Evolutionary conservation across 2,329 filamentous ascomycete species (phyloP).

Genomic region (Hypoxylon rubiginosum): DNA sequence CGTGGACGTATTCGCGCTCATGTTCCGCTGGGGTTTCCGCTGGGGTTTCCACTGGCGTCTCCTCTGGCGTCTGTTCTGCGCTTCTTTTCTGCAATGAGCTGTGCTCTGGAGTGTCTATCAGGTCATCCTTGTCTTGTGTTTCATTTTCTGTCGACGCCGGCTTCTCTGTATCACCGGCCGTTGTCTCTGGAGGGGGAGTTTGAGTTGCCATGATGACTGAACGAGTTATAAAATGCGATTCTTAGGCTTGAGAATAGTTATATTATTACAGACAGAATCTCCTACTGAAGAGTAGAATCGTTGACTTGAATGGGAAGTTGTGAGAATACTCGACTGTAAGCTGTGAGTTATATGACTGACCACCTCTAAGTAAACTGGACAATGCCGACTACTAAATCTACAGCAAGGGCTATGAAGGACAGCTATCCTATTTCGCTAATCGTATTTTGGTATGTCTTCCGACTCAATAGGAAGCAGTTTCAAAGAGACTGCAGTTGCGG

Average conservation of each 20-base stretch:
- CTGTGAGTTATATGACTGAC: background rate
- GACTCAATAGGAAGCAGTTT: background rate
- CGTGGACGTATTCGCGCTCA: constrained; percentile 1
- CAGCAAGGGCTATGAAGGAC: background rate
- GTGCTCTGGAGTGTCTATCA: background rate
- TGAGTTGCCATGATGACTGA: background rate
- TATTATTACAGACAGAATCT: background rate
- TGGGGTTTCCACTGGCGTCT: background rate
- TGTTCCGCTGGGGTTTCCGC: background rate
- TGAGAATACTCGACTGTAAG: background rate
- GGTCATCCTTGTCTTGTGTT: background rate
- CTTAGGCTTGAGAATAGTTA: background rate
- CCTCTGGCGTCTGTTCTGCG: background rate
- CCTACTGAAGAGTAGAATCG: no score
- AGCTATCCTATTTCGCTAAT: background rate
- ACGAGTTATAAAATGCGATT: background rate
- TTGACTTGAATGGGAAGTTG: no score
- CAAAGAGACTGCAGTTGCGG: background rate
- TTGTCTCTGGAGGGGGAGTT: background rate
- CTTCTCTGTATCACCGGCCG: background rate
- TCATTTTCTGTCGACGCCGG: background rate
- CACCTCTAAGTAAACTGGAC: background rate
- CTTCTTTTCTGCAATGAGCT: background rate
- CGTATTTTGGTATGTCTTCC: background rate
- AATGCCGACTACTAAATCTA: background rate